Conservation (phyloP, 768 basidiomycete genomes). For the Tephrocybe rancida region DNA sequence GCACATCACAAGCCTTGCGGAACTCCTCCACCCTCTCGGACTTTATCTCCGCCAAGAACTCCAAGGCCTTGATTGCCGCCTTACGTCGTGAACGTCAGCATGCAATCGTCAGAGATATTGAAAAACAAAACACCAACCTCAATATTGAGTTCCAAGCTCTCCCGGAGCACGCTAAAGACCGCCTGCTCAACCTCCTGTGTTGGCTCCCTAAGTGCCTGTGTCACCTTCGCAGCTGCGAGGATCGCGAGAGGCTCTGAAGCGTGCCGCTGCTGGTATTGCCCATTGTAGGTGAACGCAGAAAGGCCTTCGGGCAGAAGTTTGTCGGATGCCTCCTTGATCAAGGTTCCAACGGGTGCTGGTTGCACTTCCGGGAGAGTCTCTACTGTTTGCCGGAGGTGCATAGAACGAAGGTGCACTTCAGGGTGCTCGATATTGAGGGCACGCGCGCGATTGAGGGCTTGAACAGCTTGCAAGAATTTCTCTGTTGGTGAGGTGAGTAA, state of each 20-base stretch:
- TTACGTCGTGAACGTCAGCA: constrained; percentile 25
- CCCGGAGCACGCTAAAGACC: constrained; percentile 49
- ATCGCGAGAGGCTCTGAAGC: constrained; percentile 51
- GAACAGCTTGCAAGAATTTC: constrained; percentile 78
- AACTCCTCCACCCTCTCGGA: constrained; percentile 66
- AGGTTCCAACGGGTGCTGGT: constrained; percentile 47
- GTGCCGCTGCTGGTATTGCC: constrained; percentile 73
- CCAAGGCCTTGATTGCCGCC: constrained; percentile 52
- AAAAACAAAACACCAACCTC: constrained; percentile 42
- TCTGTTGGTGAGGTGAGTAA: constrained; percentile 41
- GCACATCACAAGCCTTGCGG: constrained; percentile 49
- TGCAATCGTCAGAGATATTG: not conserved
- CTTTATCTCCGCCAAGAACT: constrained; percentile 49
- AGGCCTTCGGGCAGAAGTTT: constrained; percentile 59
- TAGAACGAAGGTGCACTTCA: constrained; percentile 69
- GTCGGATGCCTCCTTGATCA: constrained; percentile 49
- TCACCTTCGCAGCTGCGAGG: constrained; percentile 65
- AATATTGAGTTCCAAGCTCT: constrained; percentile 45
- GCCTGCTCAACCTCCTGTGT: constrained; percentile 62
- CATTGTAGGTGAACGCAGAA: constrained; percentile 68
- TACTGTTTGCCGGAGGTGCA: constrained; percentile 57
- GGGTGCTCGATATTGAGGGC: constrained; percentile 57
- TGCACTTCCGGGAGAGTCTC: constrained; percentile 39
- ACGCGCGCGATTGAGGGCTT: constrained; percentile 62
- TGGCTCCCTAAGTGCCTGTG: constrained; percentile 46